A percentile compares a stretch with the other conserved stretches of the same genome.
Conservation (phyloP, 352 stramenopile species). For the Phytopythium sindhum region DNA sequence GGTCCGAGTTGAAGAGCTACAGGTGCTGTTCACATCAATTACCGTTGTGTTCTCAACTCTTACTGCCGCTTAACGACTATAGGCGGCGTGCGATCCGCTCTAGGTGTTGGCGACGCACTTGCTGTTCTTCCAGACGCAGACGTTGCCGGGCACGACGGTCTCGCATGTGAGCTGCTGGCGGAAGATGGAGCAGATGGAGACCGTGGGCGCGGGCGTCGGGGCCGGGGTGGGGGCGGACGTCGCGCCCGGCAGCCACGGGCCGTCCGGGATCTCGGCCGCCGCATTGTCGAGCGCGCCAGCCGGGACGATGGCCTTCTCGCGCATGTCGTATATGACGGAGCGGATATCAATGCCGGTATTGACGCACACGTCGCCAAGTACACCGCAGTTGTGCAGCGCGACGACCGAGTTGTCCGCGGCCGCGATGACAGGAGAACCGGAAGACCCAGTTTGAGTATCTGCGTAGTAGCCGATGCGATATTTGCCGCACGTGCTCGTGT, state of each 20-base stretch:
- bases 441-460: conserved; percentile 38
- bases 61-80: background rate
- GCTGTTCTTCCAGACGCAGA: conserved; percentile 21
- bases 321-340: conserved; percentile 27
- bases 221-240: conserved; percentile 23
- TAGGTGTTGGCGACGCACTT: conserved; percentile 16
- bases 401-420: conserved; percentile 41
- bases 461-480: conserved; percentile 38
- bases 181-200: conserved; percentile 27
- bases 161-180: conserved; percentile 24
- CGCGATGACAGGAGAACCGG: conserved; percentile 39
- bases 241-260: conserved; percentile 20
- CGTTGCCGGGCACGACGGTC: conserved; percentile 21
- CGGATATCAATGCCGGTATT: conserved; percentile 36
- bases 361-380: conserved; percentile 16
- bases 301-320: conserved; percentile 20
- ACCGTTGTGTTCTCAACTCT: too few relatives aligned
- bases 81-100: background rate
- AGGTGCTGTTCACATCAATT: too few relatives aligned
- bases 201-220: conserved; percentile 20
- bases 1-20: conserved; percentile 1
- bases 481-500: conserved; percentile 21
- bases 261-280: conserved; percentile 12
- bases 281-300: conserved; percentile 21
- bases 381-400: conserved; percentile 47